These are phyloP conservation scores for Neopestalotiopsis clavispora DNA, from an alignment of 2,329 filamentous ascomycete species.

Conservation along the genomic window DNA sequence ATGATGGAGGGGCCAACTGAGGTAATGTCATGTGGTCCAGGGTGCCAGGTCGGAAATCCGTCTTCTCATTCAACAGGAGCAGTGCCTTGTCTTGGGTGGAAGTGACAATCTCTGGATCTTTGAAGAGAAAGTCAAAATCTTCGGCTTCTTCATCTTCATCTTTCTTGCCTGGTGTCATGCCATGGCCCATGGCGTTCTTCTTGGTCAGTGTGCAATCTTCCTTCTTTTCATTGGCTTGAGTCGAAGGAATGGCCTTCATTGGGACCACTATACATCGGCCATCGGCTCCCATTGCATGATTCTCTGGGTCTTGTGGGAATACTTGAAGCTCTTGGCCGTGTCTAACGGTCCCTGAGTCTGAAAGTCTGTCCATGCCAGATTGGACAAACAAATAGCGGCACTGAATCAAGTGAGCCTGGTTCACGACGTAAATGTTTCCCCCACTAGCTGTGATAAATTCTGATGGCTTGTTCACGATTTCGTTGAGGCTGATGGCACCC, in stretches of 20 bases:
- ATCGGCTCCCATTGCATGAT: constrained; percentile 22
- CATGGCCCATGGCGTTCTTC: constrained; percentile 28
- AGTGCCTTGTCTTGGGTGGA: not conserved
- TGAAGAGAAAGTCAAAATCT: constrained; percentile 43
- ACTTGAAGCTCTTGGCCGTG: too few species aligned
- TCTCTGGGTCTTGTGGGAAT: constrained; percentile 29
- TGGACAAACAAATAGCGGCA: constrained; percentile 78
- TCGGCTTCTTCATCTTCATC: constrained; percentile 52
- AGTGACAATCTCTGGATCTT: not conserved
- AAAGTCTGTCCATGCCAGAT: not conserved
- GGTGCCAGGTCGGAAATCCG: constrained; percentile 67
- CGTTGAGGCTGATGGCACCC: constrained; percentile 75
- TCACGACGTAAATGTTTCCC: constrained; percentile 71
- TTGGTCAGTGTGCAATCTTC: constrained; percentile 13
- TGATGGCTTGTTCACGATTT: constrained; percentile 76
- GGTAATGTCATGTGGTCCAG: constrained; percentile 67
- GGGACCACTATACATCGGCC: constrained; percentile 34
- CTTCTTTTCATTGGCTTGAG: not conserved
- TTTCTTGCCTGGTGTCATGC: constrained; percentile 20
- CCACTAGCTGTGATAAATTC: constrained; percentile 56
- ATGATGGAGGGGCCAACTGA: constrained; percentile 67
- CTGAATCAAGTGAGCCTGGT: constrained; percentile 84
- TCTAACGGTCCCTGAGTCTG: too few species aligned
- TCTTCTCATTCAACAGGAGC: constrained; percentile 26
- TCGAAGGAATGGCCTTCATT: constrained; percentile 36